Evolutionary conservation across 345 rosid species (phyloP), one percentile per base, ranked within the genome.

Genomic region (Cardiospermum halicacabum): DNA sequence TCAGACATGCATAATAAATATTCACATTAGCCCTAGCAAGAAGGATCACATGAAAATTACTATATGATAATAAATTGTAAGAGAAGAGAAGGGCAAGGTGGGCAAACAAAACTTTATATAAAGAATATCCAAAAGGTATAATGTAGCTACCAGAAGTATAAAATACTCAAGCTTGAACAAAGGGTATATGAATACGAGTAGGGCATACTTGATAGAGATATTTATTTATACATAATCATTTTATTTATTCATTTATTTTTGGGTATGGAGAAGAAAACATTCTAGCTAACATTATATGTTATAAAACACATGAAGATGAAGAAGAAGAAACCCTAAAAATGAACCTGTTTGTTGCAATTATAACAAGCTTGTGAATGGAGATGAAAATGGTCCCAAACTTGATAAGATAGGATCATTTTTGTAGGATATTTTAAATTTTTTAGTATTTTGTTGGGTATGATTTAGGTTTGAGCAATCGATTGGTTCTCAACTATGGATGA

Each of bases 111-210:
- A 64, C 13, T 12, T 4, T 11, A 15, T 2, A 15, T 11, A 34
- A 2, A 73, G 3, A 70, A 73, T 36, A 65, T 53, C 62, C 36
- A 58, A 18, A 53, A 53, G 34, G 68, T 69, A 66, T 66, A 60
- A 50, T 64, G 72, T 68, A 62, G 24, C 70, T 61, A 70, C 66
- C 62, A 77, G 77, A 56, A 74, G 84, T 80, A 80, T 43, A 37
- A 32, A 47, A 74, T 67, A 77, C 84, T 80, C 81, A 72, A 77
- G 57, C 30, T 48, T 0, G n/a, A n/a, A n/a, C n/a, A n/a, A n/a
- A 24, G 73, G 24, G 73, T 60, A 79, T 74, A 68, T 62, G 70
- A 74, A 69, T 77, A 80, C 81, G 3, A 58, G 69, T 53, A 56
- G 77, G 71, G 25, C 66, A 69, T 28, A 54, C 24, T 42, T 56